phyloP scores from a whole-genome alignment of 2,329 filamentous ascomycete genomes.

The Ophiostoma piceae region DNA sequence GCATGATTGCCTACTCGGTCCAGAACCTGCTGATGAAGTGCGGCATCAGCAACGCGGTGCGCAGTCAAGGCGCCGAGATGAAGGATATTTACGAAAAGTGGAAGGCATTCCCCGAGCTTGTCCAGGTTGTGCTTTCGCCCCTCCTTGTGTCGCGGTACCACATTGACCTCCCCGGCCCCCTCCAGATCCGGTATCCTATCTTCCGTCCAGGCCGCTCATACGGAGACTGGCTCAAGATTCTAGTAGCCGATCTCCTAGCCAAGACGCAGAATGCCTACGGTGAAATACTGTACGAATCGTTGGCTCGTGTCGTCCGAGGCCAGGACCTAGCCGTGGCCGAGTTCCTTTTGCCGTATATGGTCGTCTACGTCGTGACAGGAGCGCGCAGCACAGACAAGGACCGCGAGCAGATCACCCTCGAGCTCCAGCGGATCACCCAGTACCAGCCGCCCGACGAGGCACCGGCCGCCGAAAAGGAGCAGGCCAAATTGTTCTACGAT shows the following conservation, averaged over 20 bases:
- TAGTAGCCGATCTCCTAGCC: conserved; percentile 77
- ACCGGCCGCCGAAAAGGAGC: conserved; percentile 61
- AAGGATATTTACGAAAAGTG: conserved; percentile 67
- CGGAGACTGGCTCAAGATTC: conserved; percentile 71
- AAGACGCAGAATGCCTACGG: conserved; percentile 71
- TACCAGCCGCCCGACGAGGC: conserved; percentile 49
- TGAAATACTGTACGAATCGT: conserved; percentile 70
- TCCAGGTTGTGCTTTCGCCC: conserved; percentile 77
- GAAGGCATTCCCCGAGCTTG: conserved; percentile 68
- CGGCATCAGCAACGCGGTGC: conserved; percentile 58
- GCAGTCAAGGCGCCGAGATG: conserved; percentile 35
- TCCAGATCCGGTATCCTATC: conserved; percentile 66
- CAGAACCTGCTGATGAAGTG: conserved; percentile 80
- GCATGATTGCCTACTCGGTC: conserved; percentile 90
- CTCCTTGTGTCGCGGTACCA: conserved; percentile 81
- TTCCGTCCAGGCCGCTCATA: conserved; percentile 66
- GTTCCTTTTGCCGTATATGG: conserved; percentile 83
- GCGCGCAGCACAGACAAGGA: conserved; percentile 47
- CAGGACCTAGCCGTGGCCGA: conserved; percentile 82
- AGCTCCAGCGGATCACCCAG: conserved; percentile 69
- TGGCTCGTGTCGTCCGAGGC: conserved; percentile 75
- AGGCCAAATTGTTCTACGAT: conserved; percentile 80
- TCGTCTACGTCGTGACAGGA: conserved; percentile 75
- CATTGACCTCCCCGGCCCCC: conserved; percentile 57
- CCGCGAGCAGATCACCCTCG: conserved; percentile 60